Evolutionary conservation across 2,329 filamentous ascomycete genomes (phyloP), one percentile per base, ranked within the genome.

Genomic region (Penicillium brevicompactum): DNA sequence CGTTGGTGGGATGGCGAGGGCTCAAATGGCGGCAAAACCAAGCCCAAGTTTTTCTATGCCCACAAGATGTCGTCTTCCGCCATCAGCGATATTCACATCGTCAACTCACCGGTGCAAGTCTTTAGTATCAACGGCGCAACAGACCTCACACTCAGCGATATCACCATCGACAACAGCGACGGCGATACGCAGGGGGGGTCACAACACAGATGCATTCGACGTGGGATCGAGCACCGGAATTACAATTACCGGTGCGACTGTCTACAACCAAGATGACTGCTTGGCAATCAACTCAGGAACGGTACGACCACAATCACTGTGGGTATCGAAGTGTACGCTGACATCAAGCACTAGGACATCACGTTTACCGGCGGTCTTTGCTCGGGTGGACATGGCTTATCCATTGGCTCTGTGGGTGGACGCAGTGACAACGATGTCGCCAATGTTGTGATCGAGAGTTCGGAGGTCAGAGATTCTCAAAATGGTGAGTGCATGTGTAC

Each of bases 21-120:
- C 38, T 71, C 70, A 64, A 85, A 85, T 65, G 82, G 84, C 31
- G 84, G 85, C 69, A 81, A 80, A 73, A 82, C 69, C 27, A 88
- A 88, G 79, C 85, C 85, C 60, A 84, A 86, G 76, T 84, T 87
- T 75, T 85, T 86, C 77, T 78, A 70, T 61, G 78, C 78, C 8
- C 68, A 70, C 49, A 50, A 54, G 7, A 60, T 71, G 45, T 59
- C 55, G 27, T 51, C 59, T 22, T 72, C 69, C 3, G 58, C 57
- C 24, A 71, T 74, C 61, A 61, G 53, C 16, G 62, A 67, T 27
- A 51, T 74, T 7, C 60, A 67, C 18, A 64, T 74, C 51, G 56
- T 68, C 62, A 71, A 73, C 61, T 70, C 69, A 22, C 71, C 69
- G 4, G 67, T 72, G 4, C 70, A 72, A 56, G 68, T 67, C 22